These are phyloP conservation scores for Auriscalpium microsporum DNA, from an alignment of 768 basidiomycete genomes.

Conservation along the genomic window DNA sequence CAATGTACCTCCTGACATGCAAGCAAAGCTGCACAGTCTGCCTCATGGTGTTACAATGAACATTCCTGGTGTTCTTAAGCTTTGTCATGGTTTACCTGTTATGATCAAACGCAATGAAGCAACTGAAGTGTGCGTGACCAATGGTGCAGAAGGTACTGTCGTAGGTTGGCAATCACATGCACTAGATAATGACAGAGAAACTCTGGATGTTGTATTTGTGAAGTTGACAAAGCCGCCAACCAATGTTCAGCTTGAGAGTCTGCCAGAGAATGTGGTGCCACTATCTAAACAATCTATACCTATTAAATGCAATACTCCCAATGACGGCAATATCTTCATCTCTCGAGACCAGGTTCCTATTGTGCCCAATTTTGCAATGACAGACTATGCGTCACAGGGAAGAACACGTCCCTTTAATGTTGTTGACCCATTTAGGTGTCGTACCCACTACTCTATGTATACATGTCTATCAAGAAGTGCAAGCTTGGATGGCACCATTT, in stretches of 20 bases:
- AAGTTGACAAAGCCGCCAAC: constrained; percentile 5
- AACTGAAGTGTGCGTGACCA: constrained; percentile 18
- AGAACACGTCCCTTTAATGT: constrained; percentile 15
- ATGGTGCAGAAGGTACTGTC: constrained; percentile 18
- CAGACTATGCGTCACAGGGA: constrained; percentile 18
- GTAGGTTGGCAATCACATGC: constrained; percentile 7
- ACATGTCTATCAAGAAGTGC: constrained; percentile 17
- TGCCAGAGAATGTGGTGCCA: constrained; percentile 17
- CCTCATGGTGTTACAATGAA: constrained; percentile 12
- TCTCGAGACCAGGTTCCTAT: constrained; percentile 10
- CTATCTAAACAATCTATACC: not conserved
- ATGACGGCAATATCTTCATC: not conserved
- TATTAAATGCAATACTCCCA: constrained; percentile 4
- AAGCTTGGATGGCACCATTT: constrained; percentile 6
- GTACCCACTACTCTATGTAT: constrained; percentile 12
- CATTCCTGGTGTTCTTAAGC: constrained; percentile 11
- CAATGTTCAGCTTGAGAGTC: constrained; percentile 4
- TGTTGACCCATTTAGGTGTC: constrained; percentile 9
- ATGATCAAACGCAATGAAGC: constrained; percentile 17
- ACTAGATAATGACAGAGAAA: not conserved
- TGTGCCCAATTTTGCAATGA: constrained; percentile 19
- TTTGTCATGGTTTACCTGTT: constrained; percentile 19
- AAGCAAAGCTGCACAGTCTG: constrained; percentile 17
- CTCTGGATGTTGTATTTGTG: constrained; percentile 10
- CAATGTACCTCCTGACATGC: not conserved